These are phyloP conservation scores for Ceratocystis huliohia DNA, from an alignment of 2,329 filamentous ascomycete species.

Conservation along the genomic window DNA sequence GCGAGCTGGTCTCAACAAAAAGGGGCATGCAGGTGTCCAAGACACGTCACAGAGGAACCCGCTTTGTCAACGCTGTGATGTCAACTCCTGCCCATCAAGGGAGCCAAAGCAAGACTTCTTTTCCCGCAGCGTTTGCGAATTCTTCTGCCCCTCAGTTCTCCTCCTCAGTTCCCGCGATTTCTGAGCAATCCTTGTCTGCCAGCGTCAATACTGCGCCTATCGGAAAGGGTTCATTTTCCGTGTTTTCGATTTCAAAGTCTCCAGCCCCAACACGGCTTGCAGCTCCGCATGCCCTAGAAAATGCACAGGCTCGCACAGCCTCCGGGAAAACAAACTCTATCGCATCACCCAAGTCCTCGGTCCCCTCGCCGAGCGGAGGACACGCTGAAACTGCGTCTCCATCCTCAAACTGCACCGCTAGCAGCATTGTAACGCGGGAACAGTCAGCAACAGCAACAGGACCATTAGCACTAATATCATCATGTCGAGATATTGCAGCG, in stretches of 20 bases:
- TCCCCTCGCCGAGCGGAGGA: too few relatives aligned
- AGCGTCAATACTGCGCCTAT: not conserved
- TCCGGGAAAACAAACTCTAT: too few relatives aligned
- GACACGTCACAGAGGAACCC: slow-evolving; percentile 31
- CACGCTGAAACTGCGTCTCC: too few relatives aligned
- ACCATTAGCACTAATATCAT: not conserved
- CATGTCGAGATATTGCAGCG: not conserved
- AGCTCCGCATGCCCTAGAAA: not conserved
- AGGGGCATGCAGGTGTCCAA: slow-evolving; percentile 32
- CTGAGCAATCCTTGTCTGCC: not conserved
- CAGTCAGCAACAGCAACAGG: not conserved
- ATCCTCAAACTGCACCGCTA: too few relatives aligned
- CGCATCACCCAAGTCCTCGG: too few relatives aligned
- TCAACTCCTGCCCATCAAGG: slow-evolving; percentile 17
- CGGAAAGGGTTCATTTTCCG: slow-evolving; percentile 15
- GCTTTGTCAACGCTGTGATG: slow-evolving; percentile 30
- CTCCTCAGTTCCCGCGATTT: not conserved
- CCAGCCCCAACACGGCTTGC: slow-evolving; percentile 4
- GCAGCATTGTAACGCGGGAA: too few relatives aligned
- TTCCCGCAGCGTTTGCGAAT: not conserved
- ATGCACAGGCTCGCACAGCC: not conserved
- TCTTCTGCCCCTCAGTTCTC: not conserved
- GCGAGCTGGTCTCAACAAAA: slow-evolving; percentile 30
- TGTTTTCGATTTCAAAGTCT: slow-evolving; percentile 18
- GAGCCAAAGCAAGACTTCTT: not conserved